Evolutionary conservation across 179 eudicot genomes (phyloP).

Genomic region (Camellia oleifera): DNA sequence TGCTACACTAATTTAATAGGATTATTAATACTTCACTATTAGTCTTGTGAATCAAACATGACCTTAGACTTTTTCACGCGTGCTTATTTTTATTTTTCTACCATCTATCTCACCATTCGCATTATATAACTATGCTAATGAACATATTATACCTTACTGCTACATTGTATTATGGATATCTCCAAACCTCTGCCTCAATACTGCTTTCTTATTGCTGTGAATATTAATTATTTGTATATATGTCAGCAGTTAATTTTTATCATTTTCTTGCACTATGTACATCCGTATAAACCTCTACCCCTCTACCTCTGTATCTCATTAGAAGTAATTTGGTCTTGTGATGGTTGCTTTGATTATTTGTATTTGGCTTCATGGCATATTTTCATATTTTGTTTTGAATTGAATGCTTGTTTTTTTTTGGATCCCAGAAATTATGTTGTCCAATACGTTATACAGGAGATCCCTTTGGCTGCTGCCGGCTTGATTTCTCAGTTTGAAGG

Average conservation of each 20-base stretch:
- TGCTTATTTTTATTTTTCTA: too few relatives aligned
- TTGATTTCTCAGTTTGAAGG: constrained; percentile 58
- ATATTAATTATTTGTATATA: too few relatives aligned
- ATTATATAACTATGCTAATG: too few relatives aligned
- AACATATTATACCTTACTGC: background rate
- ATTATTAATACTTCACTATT: too few relatives aligned
- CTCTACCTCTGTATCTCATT: too few relatives aligned
- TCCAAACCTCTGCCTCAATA: background rate
- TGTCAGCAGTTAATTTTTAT: background rate
- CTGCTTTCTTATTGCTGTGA: background rate
- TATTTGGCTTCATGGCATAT: background rate
- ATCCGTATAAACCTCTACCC: background rate
- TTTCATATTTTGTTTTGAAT: background rate
- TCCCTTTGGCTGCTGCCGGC: constrained; percentile 40
- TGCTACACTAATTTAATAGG: too few relatives aligned
- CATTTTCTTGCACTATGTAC: constrained; percentile 1
- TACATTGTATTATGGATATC: background rate
- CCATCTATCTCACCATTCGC: too few relatives aligned
- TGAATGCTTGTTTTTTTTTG: constrained; percentile 4
- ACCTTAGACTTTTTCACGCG: background rate
- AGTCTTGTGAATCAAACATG: too few relatives aligned
- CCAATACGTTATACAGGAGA: constrained; percentile 63
- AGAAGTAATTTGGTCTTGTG: background rate
- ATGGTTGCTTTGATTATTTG: background rate
- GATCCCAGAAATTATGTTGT: constrained; percentile 69